Evolutionary conservation across 2,329 filamentous ascomycete species (phyloP), one percentile per base, ranked within the genome.

Genomic region (Aphanoascus verrucosus): DNA sequence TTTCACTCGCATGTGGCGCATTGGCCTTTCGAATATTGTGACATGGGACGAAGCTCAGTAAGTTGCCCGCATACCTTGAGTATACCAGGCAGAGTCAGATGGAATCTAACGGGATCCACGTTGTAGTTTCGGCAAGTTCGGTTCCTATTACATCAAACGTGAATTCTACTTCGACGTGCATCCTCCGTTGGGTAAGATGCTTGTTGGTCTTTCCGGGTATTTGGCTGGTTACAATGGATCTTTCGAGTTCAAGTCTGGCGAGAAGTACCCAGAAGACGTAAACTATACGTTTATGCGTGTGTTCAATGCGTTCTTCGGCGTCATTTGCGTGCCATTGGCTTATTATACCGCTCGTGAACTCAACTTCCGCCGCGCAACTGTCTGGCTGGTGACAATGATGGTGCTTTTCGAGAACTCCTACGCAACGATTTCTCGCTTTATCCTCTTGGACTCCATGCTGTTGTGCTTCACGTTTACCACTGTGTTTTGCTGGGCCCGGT

Each of bases 161-260:
- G 93, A 98, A 72, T 96, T 97, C 77, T 98, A 98, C 79, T 98
- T 98, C 74, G 88, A 94, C 77, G 86, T 94, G 55, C 88, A 94
- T 71, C 93, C 93, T 60, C 93, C 93, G 52, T 82, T 98, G 57
- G 93, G 93, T 68, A 98, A 98, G 77, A 97, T 98, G 82, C 83
- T 98, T 54, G 91, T 98, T 62, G 93, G 93, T 58, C 79, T 98
- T 49, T 97, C 93, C 5, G 93, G 93, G 67, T 94, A 94, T 67
- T 79, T 98, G 57, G 94, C 91, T 61, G 91, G 91, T 60, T 98
- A 98, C 77, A 98, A 98, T 75, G 93, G 93, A 55, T 94, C 91
- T 3, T 98, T 98, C 72, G 93, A 98, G 67, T 98, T 98, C 80
- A 98, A 98, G 73, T 97, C 91, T 52, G 93, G 93, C 68, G 93